Conservation (phyloP, 2,329 filamentous ascomycete species). For the Tympanopsis confertula region DNA sequence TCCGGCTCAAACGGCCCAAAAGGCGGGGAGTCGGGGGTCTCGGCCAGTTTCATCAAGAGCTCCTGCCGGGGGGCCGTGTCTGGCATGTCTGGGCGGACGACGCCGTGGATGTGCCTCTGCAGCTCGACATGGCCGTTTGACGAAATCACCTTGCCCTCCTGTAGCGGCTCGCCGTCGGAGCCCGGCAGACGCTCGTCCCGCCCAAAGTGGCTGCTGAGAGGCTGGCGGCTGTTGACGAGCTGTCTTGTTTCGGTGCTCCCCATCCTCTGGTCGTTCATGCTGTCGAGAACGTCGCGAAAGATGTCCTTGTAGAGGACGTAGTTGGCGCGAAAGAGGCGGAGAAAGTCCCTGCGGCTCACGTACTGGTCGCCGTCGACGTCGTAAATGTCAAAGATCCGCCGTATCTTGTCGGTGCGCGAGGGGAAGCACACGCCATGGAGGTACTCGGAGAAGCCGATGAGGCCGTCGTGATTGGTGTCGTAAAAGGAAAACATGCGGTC, state of each 20-base stretch:
- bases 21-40: constrained; percentile 14
- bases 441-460: constrained; percentile 90
- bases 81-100: constrained; percentile 45
- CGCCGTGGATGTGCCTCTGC: constrained; percentile 40
- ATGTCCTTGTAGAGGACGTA: constrained; percentile 85
- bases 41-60: constrained; percentile 40
- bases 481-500: constrained; percentile 97
- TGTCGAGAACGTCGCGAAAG: constrained; percentile 70
- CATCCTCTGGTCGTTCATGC: constrained; percentile 66
- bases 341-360: constrained; percentile 73
- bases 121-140: constrained; percentile 54
- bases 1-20: constrained; percentile 3
- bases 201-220: constrained; percentile 64
- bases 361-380: constrained; percentile 83
- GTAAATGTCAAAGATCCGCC: constrained; percentile 74
- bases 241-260: constrained; percentile 67
- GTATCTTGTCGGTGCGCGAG: constrained; percentile 57
- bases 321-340: constrained; percentile 84
- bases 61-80: constrained; percentile 50
- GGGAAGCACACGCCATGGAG: constrained; percentile 67
- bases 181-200: constrained; percentile 58
- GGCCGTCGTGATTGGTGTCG: constrained; percentile 75
- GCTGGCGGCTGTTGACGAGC: constrained; percentile 63
- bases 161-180: constrained; percentile 45
- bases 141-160: constrained; percentile 56